Evolutionary conservation across 1,284 basidiomycete genomes (phyloP).

Genomic region (Papiliotrema terrestris): DNA sequence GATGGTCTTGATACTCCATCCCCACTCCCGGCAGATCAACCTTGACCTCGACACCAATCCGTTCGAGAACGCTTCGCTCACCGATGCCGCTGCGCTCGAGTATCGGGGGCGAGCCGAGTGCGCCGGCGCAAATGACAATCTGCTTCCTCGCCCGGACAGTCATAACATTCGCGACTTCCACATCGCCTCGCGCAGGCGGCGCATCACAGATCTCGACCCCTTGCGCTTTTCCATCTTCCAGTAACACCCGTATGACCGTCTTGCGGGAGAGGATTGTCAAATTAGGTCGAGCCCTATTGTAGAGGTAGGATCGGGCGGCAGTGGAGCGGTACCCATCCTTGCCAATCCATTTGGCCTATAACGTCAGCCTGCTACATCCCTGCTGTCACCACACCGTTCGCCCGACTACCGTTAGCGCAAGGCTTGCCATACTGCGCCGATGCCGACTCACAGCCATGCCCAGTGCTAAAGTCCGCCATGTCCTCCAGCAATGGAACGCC

Average conservation of each 20-base stretch:
- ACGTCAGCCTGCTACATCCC: not conserved
- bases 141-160: slow-evolving; percentile 27
- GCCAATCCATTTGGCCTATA: not conserved
- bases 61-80: not conserved
- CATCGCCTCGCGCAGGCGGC: not conserved
- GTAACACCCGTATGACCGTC: slow-evolving; percentile 13
- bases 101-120: slow-evolving; percentile 41
- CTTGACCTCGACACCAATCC: not conserved
- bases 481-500: not conserved
- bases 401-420: not conserved
- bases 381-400: not conserved
- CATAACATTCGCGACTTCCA: slow-evolving; percentile 8
- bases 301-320: not conserved
- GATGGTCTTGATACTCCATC: slow-evolving; percentile 6
- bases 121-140: slow-evolving; percentile 40
- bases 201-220: slow-evolving; percentile 15
- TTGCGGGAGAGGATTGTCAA: slow-evolving; percentile 20
- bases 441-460: slow-evolving; percentile 7
- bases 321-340: not conserved
- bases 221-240: slow-evolving; percentile 10
- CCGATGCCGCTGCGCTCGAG: slow-evolving; percentile 40
- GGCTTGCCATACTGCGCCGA: too few species aligned
- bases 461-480: slow-evolving; percentile 2
- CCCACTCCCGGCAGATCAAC: slow-evolving; percentile 13
- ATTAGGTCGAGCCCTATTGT: slow-evolving; percentile 6